Evolutionary conservation across 257 asterid genomes (phyloP).

Genomic region (Solanum habrochaites): DNA sequence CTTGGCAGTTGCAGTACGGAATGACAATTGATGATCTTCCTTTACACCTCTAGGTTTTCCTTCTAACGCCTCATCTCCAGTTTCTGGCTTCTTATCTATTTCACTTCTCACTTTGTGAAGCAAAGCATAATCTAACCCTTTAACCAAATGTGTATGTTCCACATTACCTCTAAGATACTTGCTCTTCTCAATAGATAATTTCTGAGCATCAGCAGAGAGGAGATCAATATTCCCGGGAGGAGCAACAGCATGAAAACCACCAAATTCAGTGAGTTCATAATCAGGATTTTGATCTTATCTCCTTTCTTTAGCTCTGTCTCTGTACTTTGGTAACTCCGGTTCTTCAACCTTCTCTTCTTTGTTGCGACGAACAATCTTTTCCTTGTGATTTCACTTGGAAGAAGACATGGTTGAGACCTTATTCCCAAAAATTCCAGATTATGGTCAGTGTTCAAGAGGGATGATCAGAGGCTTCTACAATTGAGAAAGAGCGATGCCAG

Average conservation of each 20-base stretch:
- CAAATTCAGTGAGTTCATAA: constrained; percentile 73
- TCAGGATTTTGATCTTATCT: constrained; percentile 97
- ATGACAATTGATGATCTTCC: constrained; percentile 73
- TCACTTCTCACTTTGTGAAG: constrained; percentile 95
- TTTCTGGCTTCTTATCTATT: constrained; percentile 82
- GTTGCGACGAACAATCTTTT: not conserved
- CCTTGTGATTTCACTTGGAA: not conserved
- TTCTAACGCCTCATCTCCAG: constrained; percentile 50
- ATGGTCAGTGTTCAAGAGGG: constrained; percentile 85
- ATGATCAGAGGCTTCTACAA: constrained; percentile 85
- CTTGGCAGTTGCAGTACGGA: constrained; percentile 89
- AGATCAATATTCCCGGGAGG: constrained; percentile 91
- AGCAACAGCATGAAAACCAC: constrained; percentile 90
- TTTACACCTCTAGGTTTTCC: constrained; percentile 60
- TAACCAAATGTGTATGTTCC: constrained; percentile 96
- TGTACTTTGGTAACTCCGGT: constrained; percentile 69
- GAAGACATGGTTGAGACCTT: not conserved
- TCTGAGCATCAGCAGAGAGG: constrained; percentile 77
- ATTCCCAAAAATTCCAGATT: not conserved
- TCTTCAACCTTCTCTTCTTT: constrained; percentile 84
- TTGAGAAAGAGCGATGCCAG: constrained; percentile 92
- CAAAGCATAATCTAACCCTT: constrained; percentile 95
- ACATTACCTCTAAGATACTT: constrained; percentile 99
- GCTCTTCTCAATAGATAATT: constrained; percentile 97
- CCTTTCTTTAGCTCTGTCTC: constrained; percentile 94